Evolutionary conservation across 345 rosid genomes (phyloP), one percentile per base, ranked within the genome.

Genomic region (Boechera stricta): DNA sequence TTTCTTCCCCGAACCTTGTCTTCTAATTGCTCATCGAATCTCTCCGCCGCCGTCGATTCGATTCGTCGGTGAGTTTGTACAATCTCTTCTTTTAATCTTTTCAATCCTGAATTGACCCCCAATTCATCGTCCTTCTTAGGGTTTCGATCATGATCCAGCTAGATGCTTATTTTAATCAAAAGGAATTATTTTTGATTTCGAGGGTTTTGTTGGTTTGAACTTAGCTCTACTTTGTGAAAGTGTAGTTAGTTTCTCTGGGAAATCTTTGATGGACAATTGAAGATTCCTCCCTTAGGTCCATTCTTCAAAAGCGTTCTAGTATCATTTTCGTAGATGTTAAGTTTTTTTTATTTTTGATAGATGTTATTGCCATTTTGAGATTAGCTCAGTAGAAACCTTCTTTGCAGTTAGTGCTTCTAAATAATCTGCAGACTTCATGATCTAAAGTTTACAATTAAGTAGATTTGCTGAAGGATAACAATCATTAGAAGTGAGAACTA

Each of bases 101-200:
- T 61, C 45, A n/a, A 41, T 13, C 52, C 6, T 61, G 3, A 64
- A 45, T 62, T 76, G 47, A 21, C 31, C 39, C 39, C 10, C 59
- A 29, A 49, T 60, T 7, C 29, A 51, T 29, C 48, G 39, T 59
- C n/a, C 10, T 42, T 13, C 3, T 66, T 78, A 78, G 77, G 81
- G 81, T 72, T 78, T 78, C 64, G 73, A 64, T 78, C 73, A 15
- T 3, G 4, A 31, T 39, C 64, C n/a, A 77, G 45, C 61, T 57
- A 36, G 38, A 0, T 64, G 63, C 62, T 63, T 55, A 11, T 68
- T 58, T 58, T 1, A 42, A 35, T 26, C 32, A 4, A 1, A 24
- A 59, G 63, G 21, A 68, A 29, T 39, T 67, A 15, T n/a, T 35
- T 21, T 75, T 32, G 24, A 54, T 26, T 44, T 69, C 9, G 24